Base-by-base conservation (phyloP, 306 rosid genomes). In the Bauhinia variegata region DNA sequence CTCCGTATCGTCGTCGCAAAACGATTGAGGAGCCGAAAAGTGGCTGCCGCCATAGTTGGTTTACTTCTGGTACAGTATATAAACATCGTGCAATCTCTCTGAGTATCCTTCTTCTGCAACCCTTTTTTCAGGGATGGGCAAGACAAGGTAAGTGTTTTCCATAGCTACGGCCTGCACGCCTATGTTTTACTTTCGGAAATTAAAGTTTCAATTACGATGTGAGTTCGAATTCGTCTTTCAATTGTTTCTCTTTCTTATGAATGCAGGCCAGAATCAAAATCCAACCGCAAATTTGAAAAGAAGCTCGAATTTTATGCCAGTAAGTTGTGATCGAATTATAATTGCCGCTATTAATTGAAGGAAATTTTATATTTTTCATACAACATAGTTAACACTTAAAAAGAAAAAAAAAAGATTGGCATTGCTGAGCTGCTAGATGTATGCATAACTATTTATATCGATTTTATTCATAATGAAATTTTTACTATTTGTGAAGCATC, bases 241-340 rank as follows among this genome's bases (percentile, higher is more conserved):
- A 7, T 15, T 28, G 15, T 47, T 32, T 15, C 32, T 5, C 11
- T 4, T 60, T 46, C 13, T 61, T 18, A 30, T 39, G 11, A n/a
- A 14, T 54, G 71, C 78, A 83, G 88, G 38, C 16, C 55, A 0
- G 75, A 51, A 49, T 76, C 78, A 13, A 83, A 73, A 42, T 55
- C 82, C 31, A 28, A 70, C 28, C 52, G 30, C 62, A 83, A 77
- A 50, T 70, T 70, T 7, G 76, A 80, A 8, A 79, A 73, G 49
- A 79, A 83, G 73, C 60, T 71, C n/a, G 65, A 73, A n/a, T 83
- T 83, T 62, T 83, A 83, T 56, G 33, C 82, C 54, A 76, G 88
- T 83, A 73, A 57, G 79, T 75, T 42, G 11, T 3, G 13, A 14
- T 18, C 47, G 59, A 13, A 8, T 16, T 63, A 23, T 23, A 23